A percentile compares a stretch with the other conserved stretches of the same genome.
phyloP scores from a whole-genome alignment of 2,329 filamentous ascomycete genomes.

The Colletotrichum noveboracense region DNA sequence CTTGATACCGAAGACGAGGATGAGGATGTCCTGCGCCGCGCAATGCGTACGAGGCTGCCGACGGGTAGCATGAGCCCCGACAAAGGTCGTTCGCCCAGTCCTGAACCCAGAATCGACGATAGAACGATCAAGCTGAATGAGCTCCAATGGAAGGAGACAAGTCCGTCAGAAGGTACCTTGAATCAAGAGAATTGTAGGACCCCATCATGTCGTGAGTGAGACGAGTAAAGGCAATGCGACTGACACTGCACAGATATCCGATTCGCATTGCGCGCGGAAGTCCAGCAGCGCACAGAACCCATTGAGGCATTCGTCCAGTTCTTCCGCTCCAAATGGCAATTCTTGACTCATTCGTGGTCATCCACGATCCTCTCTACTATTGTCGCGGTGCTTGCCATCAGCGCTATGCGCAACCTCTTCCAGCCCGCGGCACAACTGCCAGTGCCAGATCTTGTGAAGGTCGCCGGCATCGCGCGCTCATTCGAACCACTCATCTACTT shows the following conservation, averaged over 20 bases:
- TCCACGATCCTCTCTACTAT: constrained; percentile 69
- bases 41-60: constrained; percentile 60
- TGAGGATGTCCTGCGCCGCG: constrained; percentile 52
- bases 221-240: constrained; percentile 8
- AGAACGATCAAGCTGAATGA: constrained; percentile 43
- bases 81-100: constrained; percentile 52
- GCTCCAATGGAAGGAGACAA: constrained; percentile 30
- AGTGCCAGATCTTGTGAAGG: constrained; percentile 86
- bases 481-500: constrained; percentile 96
- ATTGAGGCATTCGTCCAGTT: constrained; percentile 76
- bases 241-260: constrained; percentile 71
- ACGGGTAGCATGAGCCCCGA: constrained; percentile 62
- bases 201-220: neutral
- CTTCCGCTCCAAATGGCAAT: constrained; percentile 62
- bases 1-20: constrained; percentile 39
- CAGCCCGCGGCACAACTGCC: constrained; percentile 70
- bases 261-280: constrained; percentile 85
- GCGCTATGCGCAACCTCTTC: constrained; percentile 69
- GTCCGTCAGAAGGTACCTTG: constrained; percentile 26
- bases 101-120: constrained; percentile 48
- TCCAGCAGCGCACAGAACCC: constrained; percentile 84
- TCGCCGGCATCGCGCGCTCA: constrained; percentile 85
- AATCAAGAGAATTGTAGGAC: constrained; percentile 55
- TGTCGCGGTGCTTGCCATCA: constrained; percentile 67
- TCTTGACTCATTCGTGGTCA: constrained; percentile 72